phyloP scores from a whole-genome alignment of 2,329 filamentous ascomycete species.

The Monosporascus sp. region DNA sequence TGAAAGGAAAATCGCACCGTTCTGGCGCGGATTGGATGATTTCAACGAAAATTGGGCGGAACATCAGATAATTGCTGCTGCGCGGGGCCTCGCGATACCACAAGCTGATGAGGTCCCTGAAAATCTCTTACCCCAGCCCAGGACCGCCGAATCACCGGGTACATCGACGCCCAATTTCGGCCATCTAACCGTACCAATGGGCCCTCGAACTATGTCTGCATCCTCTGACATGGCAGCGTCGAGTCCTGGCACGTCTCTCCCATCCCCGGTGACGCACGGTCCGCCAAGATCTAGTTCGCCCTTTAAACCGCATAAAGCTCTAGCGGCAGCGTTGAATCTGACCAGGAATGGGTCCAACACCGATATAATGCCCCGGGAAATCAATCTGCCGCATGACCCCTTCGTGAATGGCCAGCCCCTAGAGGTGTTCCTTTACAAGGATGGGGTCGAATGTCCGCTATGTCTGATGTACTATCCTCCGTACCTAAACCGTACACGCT shows the following conservation, averaged over 20 bases:
- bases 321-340: constrained; percentile 75
- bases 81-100: constrained; percentile 77
- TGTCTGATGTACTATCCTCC: constrained; percentile 96
- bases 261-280: constrained; percentile 50
- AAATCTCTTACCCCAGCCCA: constrained; percentile 46
- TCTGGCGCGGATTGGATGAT: constrained; percentile 91
- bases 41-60: constrained; percentile 88
- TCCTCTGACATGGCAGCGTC: constrained; percentile 67
- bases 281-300: constrained; percentile 48
- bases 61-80: constrained; percentile 89
- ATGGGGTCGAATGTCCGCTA: constrained; percentile 86
- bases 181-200: constrained; percentile 74
- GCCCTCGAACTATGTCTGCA: constrained; percentile 69
- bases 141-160: constrained; percentile 41
- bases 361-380: constrained; percentile 71
- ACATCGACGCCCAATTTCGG: constrained; percentile 59
- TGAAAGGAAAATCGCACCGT: constrained; percentile 85
- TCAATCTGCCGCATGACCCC: constrained; percentile 74
- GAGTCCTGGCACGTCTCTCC: constrained; percentile 56
- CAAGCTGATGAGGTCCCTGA: constrained; percentile 77
- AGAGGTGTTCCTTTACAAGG: constrained; percentile 90
- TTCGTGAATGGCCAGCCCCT: constrained; percentile 92
- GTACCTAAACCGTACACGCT: constrained; percentile 88
- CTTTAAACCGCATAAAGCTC: constrained; percentile 78
- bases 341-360: constrained; percentile 68